Evolutionary conservation across 2,329 filamentous ascomycete species (phyloP).

Genomic region (Keithomyces neogunnii): DNA sequence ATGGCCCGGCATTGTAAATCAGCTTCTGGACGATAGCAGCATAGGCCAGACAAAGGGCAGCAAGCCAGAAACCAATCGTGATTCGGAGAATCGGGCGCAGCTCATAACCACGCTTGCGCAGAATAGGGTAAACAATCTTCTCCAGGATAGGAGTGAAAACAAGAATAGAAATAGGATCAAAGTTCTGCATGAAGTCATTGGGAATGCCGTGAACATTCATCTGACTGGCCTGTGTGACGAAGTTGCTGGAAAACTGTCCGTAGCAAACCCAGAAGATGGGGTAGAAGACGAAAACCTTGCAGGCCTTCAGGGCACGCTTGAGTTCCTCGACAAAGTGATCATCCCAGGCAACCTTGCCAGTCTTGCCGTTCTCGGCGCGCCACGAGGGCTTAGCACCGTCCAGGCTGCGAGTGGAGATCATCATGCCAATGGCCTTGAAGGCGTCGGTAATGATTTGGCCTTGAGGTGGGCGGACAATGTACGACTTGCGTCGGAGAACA

Average conservation of each 20-base stretch:
- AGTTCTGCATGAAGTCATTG: conserved; percentile 62
- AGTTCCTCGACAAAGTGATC: conserved; percentile 66
- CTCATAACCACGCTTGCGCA: conserved; percentile 47
- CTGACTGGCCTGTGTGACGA: conserved; percentile 51
- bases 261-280: conserved; percentile 63
- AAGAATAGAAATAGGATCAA: conserved; percentile 58
- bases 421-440: conserved; percentile 40
- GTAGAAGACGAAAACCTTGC: conserved; percentile 61
- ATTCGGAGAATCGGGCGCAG: conserved; percentile 61
- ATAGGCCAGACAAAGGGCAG: conserved; percentile 46
- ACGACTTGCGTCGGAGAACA: conserved; percentile 35
- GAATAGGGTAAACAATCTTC: conserved; percentile 49
- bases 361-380: conserved; percentile 42
- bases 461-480: conserved; percentile 44
- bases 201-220: conserved; percentile 57
- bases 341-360: conserved; percentile 46
- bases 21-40: conserved; percentile 51
- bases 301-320: conserved; percentile 57
- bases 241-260: conserved; percentile 58
- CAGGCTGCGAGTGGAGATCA: conserved; percentile 32
- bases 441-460: conserved; percentile 58
- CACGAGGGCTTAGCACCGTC: conserved; percentile 60
- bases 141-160: conserved; percentile 60
- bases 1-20: conserved; percentile 47
- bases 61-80: conserved; percentile 51